Conservation (phyloP, 495 filamentous ascomycete genomes). For the Rhypophila decipiens region DNA sequence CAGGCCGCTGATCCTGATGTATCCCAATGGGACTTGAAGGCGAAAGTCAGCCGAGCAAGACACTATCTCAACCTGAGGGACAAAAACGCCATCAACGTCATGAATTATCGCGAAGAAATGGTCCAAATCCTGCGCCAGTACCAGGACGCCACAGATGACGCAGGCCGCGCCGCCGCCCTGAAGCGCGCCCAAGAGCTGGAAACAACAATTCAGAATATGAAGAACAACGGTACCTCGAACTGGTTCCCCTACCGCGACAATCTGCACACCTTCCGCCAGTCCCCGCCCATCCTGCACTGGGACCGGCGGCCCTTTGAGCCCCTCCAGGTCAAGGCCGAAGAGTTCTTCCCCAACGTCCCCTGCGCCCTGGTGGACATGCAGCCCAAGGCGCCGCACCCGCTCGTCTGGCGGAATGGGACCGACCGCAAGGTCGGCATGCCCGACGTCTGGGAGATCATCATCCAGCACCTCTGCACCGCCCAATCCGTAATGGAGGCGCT, state of each 20-base stretch:
- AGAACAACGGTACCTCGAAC: conserved; percentile 12
- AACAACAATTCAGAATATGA: conserved; percentile 1
- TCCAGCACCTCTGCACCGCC: conserved; percentile 2
- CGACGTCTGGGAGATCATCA: conserved; percentile 35
- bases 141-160: not conserved
- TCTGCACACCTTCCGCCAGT: conserved; percentile 31
- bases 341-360: conserved; percentile 49
- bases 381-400: not conserved
- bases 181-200: conserved; percentile 16
- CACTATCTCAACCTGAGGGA: conserved; percentile 13
- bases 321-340: conserved; percentile 39
- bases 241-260: conserved; percentile 39
- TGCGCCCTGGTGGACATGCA: conserved; percentile 34
- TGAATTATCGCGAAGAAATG: conserved; percentile 18
- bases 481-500: conserved; percentile 13
- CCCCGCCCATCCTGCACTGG: conserved; percentile 50
- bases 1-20: not conserved
- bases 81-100: conserved; percentile 12
- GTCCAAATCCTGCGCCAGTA: conserved; percentile 9
- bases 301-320: conserved; percentile 54
- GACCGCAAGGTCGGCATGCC: conserved; percentile 3
- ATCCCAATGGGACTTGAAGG: conserved; percentile 9
- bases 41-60: too few relatives aligned
- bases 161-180: not conserved
- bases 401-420: not conserved